These are phyloP conservation scores for Umbelopsis sp. DNA, from an alignment of 192 early-diverging fungal genomes.

Conservation along the genomic window DNA sequence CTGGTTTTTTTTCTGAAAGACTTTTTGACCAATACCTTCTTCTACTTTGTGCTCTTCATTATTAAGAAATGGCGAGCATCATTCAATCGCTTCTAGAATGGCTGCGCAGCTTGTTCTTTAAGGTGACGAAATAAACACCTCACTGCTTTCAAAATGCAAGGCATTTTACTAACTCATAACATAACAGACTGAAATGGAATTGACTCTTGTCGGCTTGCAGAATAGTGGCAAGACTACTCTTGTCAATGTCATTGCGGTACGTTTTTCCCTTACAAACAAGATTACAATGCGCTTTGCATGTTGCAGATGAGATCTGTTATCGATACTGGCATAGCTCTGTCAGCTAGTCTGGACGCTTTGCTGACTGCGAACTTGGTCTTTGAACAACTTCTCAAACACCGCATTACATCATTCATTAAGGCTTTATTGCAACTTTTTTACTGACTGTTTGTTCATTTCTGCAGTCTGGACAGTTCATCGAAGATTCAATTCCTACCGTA, in stretches of 20 bases:
- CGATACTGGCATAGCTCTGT: background rate
- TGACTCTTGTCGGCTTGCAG: constrained; percentile 85
- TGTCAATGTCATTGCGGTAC: constrained; percentile 84
- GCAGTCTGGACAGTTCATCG: constrained; percentile 76
- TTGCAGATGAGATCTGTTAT: background rate
- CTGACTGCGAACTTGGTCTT: background rate
- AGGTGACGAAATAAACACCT: constrained; percentile 45
- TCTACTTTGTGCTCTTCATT: constrained; percentile 5
- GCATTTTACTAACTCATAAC: constrained; percentile 12
- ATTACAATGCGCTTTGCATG: background rate
- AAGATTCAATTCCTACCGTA: constrained; percentile 96
- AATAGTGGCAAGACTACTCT: constrained; percentile 88
- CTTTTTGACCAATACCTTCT: background rate
- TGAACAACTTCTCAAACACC: background rate
- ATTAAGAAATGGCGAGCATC: constrained; percentile 53
- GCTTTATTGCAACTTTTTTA: background rate
- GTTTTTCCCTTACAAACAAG: constrained; percentile 21
- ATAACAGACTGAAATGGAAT: constrained; percentile 79
- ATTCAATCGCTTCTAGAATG: constrained; percentile 66
- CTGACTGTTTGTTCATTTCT: background rate
- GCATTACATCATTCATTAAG: background rate
- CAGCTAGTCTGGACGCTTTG: background rate
- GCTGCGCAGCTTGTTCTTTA: constrained; percentile 82
- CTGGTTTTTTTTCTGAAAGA: background rate
- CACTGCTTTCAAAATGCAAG: background rate